Percentiles rank a stretch among this genome's conserved stretches.
Conservation (phyloP, 768 basidiomycete genomes). For the Suillus lakei region DNA sequence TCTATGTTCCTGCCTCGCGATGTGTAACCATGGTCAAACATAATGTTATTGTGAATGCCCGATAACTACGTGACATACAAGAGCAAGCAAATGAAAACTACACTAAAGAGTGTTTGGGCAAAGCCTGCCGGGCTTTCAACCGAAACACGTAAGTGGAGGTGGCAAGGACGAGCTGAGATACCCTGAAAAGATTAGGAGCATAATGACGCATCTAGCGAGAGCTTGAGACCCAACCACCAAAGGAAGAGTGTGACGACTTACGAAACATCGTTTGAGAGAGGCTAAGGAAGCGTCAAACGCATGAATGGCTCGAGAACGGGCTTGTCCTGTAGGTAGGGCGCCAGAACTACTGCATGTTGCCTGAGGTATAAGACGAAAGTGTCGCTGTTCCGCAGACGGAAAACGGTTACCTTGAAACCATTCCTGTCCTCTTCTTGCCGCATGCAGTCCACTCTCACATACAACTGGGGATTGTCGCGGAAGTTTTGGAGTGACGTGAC, state of each 20-base stretch:
- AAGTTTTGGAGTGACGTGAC: neutral
- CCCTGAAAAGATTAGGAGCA: no score
- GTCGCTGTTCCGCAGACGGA: neutral
- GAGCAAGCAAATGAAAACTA: no score
- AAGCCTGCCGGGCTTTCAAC: no score
- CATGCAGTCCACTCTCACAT: neutral
- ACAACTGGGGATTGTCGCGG: neutral
- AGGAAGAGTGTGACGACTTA: neutral
- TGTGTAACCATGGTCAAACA: no score
- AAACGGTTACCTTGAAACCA: neutral
- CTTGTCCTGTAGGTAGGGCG: neutral
- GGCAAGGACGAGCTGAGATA: neutral
- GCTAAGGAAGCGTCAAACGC: neutral
- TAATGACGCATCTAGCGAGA: neutral
- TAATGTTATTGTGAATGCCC: no score
- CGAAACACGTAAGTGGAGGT: no score
- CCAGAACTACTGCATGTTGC: neutral
- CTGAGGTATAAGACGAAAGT: neutral
- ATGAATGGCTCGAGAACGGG: neutral
- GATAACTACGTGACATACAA: no score
- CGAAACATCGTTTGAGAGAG: neutral
- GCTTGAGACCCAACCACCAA: neutral
- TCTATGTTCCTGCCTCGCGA: no score
- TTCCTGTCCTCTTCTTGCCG: no score
- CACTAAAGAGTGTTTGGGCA: slow-evolving; percentile 12